phyloP scores from a whole-genome alignment of 1,284 basidiomycete species.

The Tilletia caries region DNA sequence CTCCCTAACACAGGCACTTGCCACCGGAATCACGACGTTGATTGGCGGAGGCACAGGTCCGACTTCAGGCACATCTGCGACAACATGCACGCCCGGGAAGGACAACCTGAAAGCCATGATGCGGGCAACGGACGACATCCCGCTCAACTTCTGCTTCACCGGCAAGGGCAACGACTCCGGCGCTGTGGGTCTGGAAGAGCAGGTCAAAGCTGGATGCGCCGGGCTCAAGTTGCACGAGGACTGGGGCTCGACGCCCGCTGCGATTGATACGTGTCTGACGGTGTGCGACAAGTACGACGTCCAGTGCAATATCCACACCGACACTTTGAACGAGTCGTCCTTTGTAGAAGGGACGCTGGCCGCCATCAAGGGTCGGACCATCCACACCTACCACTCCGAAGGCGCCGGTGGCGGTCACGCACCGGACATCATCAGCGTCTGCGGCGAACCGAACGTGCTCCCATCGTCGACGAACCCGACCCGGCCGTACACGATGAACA shows the following conservation, averaged over 20 bases:
- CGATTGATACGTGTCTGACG: slow-evolving; percentile 72
- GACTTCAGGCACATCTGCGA: slow-evolving; percentile 82
- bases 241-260: slow-evolving; percentile 89
- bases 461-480: slow-evolving; percentile 98
- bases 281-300: slow-evolving; percentile 91
- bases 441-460: slow-evolving; percentile 83
- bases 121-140: slow-evolving; percentile 73
- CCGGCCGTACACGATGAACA: slow-evolving; percentile 84
- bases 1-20: slow-evolving; percentile 54
- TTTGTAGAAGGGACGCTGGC: slow-evolving; percentile 90
- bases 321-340: slow-evolving; percentile 66
- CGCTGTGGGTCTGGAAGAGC: slow-evolving; percentile 67
- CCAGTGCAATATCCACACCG: slow-evolving; percentile 96
- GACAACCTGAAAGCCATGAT: slow-evolving; percentile 48
- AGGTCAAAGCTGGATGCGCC: slow-evolving; percentile 80
- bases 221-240: slow-evolving; percentile 97
- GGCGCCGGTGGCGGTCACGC: slow-evolving; percentile 75
- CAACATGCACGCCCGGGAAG: slow-evolving; percentile 78
- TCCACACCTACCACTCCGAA: slow-evolving; percentile 68
- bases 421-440: slow-evolving; percentile 95
- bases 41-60: slow-evolving; percentile 74
- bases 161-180: slow-evolving; percentile 80
- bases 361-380: slow-evolving; percentile 85
- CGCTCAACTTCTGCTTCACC: slow-evolving; percentile 87
- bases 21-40: slow-evolving; percentile 57